Evolutionary conservation across 2,329 filamentous ascomycete species (phyloP), one percentile per base, ranked within the genome.

Genomic region (Colletotrichum higginsianum): DNA sequence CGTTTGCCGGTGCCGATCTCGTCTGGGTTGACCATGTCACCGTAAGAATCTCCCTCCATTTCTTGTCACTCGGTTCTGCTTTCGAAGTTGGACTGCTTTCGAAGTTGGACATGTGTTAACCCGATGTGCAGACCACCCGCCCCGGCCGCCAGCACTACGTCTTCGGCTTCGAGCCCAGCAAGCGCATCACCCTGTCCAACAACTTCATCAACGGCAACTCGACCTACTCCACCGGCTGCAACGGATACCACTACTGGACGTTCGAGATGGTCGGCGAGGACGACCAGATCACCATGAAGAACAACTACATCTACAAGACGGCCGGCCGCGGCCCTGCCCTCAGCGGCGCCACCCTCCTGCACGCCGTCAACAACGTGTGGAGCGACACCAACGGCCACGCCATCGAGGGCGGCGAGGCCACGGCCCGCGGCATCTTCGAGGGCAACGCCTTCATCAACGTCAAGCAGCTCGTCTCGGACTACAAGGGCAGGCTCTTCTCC

Each of bases 311-410:
- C 38, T 74, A 74, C 72, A 71, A 74, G 49, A 76, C 74, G 12
- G 68, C 74, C 13, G 78, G 78, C 50, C 76, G 77, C 46, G 73
- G 75, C 53, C 77, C 77, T 5, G 77, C 77, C 6, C 74, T 79
- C 1, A 77, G 74, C n/a, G 76, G 76, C 21, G 75, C 68, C 18
- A 78, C 77, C 0, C 75, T 79, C 55, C 75, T 79, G 64, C 78
- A 79, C 66, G 77, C 78, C 4, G 76, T 79, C 44, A 79, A 79
- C 74, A 79, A 77, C 50, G 76, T 79, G 3, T 79, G 77, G 76
- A 35, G 62, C 11, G 75, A 75, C 21, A 77, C 73, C 57, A 75
- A 75, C 12, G 78, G 78, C 6, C 78, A 79, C 57, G 71, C 74
- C 4, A 73, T 79, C 26, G 77, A 79, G 71, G 77, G 77, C 5